These are phyloP conservation scores for Xanthoconium stramineum DNA, from an alignment of 768 basidiomycete species.

Conservation along the genomic window DNA sequence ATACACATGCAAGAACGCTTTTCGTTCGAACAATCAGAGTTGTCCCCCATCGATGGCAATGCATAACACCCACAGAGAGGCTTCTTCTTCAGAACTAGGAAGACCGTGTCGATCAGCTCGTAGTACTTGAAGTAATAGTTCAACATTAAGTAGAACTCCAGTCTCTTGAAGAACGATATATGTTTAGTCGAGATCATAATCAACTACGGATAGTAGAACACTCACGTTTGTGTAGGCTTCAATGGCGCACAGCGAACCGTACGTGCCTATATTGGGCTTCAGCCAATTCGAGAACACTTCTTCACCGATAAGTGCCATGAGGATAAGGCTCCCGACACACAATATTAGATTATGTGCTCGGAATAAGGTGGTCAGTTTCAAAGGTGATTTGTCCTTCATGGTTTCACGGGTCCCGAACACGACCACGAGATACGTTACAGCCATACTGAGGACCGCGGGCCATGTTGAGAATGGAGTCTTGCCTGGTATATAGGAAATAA, in stretches of 20 bases:
- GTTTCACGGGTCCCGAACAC: conserved; percentile 79
- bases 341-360: conserved; percentile 86
- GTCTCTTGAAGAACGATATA: conserved; percentile 44
- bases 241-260: conserved; percentile 68
- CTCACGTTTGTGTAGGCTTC: conserved; percentile 82
- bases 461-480: conserved; percentile 77
- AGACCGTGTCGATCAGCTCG: conserved; percentile 91
- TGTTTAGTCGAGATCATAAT: neutral
- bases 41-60: neutral
- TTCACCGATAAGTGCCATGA: conserved; percentile 81
- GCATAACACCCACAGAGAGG: conserved; percentile 63
- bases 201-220: conserved; percentile 9
- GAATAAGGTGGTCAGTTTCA: conserved; percentile 75
- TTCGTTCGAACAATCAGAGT: neutral
- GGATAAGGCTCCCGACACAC: conserved; percentile 70
- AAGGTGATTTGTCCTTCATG: conserved; percentile 73
- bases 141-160: conserved; percentile 94
- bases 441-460: conserved; percentile 61
- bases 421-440: conserved; percentile 76
- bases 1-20: conserved; percentile 95
- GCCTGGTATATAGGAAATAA: conserved; percentile 66
- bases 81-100: conserved; percentile 97
- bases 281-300: conserved; percentile 79
- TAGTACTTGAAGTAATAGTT: conserved; percentile 98
- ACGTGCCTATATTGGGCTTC: conserved; percentile 72